A percentile compares a stretch with the other conserved stretches of the same genome.
These are phyloP conservation scores for Pythium rishiriense DNA, from an alignment of 352 stramenopile species.

Conservation along the genomic window DNA sequence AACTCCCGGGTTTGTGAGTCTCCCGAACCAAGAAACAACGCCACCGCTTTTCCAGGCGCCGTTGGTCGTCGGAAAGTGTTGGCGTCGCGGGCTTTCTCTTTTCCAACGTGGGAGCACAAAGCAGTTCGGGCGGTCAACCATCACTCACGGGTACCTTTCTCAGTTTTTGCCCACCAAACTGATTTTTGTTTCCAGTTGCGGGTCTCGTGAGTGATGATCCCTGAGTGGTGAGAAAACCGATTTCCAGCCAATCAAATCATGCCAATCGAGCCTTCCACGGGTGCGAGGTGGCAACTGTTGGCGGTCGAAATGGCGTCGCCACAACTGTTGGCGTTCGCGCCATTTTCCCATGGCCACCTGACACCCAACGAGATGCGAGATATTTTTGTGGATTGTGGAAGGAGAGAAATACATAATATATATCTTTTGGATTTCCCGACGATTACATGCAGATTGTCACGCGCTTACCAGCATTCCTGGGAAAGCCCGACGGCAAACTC, in stretches of 20 bases:
- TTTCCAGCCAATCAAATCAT: conserved; percentile 21
- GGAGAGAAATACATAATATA: conserved; percentile 8
- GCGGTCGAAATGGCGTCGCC: not conserved
- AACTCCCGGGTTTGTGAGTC: too few relatives aligned
- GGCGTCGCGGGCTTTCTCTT: not conserved
- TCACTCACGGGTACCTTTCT: conserved; percentile 26
- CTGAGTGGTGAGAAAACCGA: not conserved
- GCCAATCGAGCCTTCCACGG: conserved; percentile 10
- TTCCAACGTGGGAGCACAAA: not conserved
- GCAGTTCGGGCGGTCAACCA: conserved; percentile 1
- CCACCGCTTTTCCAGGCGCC: not conserved
- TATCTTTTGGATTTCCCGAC: not conserved
- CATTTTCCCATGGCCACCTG: not conserved
- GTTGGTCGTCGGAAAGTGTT: too few relatives aligned
- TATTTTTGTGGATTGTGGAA: not conserved
- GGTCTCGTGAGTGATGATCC: conserved; percentile 25
- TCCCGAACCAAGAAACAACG: too few relatives aligned
- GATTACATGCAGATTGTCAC: not conserved
- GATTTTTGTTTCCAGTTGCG: not conserved
- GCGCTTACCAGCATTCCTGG: conserved; percentile 24
- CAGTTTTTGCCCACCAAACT: not conserved
- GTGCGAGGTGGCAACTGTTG: conserved; percentile 22
- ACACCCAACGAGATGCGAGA: conserved; percentile 1
- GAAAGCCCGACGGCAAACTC: conserved; percentile 16
- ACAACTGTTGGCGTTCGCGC: not conserved